Evolutionary conservation across 1,284 basidiomycete species (phyloP).

Genomic region (Leccinum subfulvum): DNA sequence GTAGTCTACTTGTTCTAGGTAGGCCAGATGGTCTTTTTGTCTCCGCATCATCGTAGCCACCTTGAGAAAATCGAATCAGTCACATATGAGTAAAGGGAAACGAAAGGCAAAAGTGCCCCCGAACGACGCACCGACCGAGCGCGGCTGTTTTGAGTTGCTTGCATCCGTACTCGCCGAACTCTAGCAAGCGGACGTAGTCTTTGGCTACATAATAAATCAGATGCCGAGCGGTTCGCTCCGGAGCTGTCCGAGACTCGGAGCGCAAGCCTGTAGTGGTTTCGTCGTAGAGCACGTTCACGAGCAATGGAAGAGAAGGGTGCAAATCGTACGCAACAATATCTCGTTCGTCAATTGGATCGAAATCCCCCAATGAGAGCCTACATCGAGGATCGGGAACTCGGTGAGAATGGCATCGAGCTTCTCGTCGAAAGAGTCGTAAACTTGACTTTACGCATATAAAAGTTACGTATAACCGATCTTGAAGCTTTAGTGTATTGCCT

Average conservation of each 20-base stretch:
- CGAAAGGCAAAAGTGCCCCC: background rate
- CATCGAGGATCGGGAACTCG: slow-evolving; percentile 97
- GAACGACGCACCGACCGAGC: slow-evolving; percentile 74
- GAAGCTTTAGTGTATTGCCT: slow-evolving; percentile 98
- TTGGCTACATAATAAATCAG: slow-evolving; percentile 94
- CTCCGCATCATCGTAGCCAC: slow-evolving; percentile 98
- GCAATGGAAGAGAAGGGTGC: slow-evolving; percentile 86
- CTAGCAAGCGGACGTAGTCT: slow-evolving; percentile 91
- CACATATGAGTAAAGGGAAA: slow-evolving; percentile 1
- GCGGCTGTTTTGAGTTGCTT: slow-evolving; percentile 96
- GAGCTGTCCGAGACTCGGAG: slow-evolving; percentile 72
- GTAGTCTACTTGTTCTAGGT: slow-evolving; percentile 98
- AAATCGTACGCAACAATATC: slow-evolving; percentile 62
- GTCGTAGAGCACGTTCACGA: slow-evolving; percentile 96
- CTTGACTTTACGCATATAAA: slow-evolving; percentile 99
- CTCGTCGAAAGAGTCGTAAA: slow-evolving; percentile 97
- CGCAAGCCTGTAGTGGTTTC: slow-evolving; percentile 96
- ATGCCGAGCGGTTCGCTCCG: slow-evolving; percentile 79
- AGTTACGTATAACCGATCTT: slow-evolving; percentile 93
- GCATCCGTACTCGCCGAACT: slow-evolving; percentile 96
- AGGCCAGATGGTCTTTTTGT: slow-evolving; percentile 95
- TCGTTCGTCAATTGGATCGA: background rate
- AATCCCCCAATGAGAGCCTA: slow-evolving; percentile 38
- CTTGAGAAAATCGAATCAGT: slow-evolving; percentile 36
- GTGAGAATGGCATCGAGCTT: slow-evolving; percentile 91